Evolutionary conservation across 345 rosid genomes (phyloP).

Genomic region (Geranium brycei): DNA sequence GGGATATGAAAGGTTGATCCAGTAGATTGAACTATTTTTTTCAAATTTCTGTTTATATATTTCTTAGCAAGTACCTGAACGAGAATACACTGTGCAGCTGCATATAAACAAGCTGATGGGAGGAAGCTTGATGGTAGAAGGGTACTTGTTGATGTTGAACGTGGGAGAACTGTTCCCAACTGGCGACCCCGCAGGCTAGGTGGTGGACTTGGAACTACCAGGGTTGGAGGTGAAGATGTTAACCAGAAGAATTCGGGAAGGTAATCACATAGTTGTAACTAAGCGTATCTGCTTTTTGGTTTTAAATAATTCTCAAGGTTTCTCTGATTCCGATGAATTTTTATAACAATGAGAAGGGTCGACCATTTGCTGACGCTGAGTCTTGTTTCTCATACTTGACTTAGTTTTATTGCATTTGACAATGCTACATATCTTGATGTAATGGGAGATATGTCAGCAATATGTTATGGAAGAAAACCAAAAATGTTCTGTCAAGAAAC

Average conservation of each 20-base stretch:
- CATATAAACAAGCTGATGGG: slow-evolving; percentile 99
- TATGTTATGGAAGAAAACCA: too few relatives aligned
- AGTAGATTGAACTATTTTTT: background rate
- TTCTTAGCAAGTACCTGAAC: slow-evolving; percentile 3
- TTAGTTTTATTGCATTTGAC: background rate
- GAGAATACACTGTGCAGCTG: slow-evolving; percentile 36
- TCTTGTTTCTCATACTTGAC: background rate
- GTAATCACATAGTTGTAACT: slow-evolving; percentile 11
- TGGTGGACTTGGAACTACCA: slow-evolving; percentile 95
- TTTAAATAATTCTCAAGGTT: background rate
- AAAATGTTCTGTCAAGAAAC: background rate
- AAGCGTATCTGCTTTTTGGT: background rate
- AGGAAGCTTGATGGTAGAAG: slow-evolving; percentile 94
- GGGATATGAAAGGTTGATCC: slow-evolving; percentile 85
- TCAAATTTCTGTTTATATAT: background rate
- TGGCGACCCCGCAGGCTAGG: slow-evolving; percentile 99
- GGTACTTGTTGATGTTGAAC: slow-evolving; percentile 97
- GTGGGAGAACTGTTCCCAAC: slow-evolving; percentile 98
- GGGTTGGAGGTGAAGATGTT: slow-evolving; percentile 79
- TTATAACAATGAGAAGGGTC: background rate
- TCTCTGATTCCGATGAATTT: too few relatives aligned
- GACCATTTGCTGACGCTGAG: background rate
- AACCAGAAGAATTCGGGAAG: slow-evolving; percentile 36
- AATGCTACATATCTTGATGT: background rate
- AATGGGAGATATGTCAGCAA: background rate